Evolutionary conservation across 1,139 yeast species (phyloP).

Genomic region (Arxiozyma heterogenica): DNA sequence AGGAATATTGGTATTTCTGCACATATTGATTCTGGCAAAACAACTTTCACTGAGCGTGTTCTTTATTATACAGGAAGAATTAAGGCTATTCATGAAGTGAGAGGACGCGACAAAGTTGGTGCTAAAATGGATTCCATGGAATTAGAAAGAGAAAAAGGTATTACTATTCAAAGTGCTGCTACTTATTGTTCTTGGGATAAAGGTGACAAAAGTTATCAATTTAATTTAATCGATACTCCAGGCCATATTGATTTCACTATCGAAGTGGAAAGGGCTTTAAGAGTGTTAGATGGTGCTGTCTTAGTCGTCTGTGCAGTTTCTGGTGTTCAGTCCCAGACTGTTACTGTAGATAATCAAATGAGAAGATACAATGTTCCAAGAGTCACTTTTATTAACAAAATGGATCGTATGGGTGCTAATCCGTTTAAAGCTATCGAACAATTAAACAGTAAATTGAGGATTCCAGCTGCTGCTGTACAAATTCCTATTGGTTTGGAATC

Average conservation of each 20-base stretch:
- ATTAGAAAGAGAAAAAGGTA: conserved; percentile 94
- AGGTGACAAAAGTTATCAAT: conserved; percentile 60
- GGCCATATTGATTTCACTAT: conserved; percentile 98
- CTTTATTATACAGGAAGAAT: conserved; percentile 93
- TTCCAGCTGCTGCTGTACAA: conserved; percentile 96
- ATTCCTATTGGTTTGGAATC: conserved; percentile 94
- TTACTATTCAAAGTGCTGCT: conserved; percentile 97
- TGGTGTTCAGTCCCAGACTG: conserved; percentile 97
- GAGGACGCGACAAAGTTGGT: conserved; percentile 96
- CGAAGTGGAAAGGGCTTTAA: conserved; percentile 93
- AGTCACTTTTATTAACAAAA: conserved; percentile 89
- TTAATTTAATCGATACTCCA: conserved; percentile 93
- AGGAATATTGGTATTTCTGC: conserved; percentile 97
- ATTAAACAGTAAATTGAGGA: conserved; percentile 73
- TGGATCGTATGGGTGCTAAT: conserved; percentile 98
- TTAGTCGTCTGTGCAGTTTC: conserved; percentile 96
- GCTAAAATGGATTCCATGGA: conserved; percentile 99
- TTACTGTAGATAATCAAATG: conserved; percentile 98
- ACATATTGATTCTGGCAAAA: conserved; percentile 94
- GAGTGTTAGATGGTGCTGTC: conserved; percentile 97
- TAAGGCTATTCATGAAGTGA: conserved; percentile 94
- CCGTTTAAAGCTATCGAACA: conserved; percentile 95
- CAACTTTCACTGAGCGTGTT: conserved; percentile 96
- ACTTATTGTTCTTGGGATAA: conserved; percentile 96
- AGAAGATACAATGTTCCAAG: conserved; percentile 96